Conservation (phyloP, 352 stramenopile species). For the Pythium brassicae region DNA sequence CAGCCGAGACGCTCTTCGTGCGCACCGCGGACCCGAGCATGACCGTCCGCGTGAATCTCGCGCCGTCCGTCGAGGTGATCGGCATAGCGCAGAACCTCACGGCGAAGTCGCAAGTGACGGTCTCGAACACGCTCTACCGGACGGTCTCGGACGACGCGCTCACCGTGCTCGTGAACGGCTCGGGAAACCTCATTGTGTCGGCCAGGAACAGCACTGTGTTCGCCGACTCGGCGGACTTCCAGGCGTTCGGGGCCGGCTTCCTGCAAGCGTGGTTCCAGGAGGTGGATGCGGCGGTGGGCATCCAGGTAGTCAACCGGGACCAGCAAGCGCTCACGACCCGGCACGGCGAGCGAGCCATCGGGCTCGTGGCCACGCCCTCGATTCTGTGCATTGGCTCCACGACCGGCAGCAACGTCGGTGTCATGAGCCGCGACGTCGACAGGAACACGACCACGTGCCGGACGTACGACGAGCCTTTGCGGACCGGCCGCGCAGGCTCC, state of each 20-base stretch:
- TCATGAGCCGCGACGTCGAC: neutral
- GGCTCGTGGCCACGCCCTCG: too few relatives aligned
- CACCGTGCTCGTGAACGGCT: slow-evolving; percentile 1
- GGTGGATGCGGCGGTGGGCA: neutral
- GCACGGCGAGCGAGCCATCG: too few relatives aligned
- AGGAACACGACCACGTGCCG: neutral
- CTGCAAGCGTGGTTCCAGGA: neutral
- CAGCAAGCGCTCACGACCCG: too few relatives aligned
- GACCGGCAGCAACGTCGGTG: too few relatives aligned
- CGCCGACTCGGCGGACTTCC: neutral
- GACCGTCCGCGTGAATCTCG: neutral
- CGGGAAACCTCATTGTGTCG: slow-evolving; percentile 1
- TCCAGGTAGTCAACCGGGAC: neutral
- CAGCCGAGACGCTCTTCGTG: neutral
- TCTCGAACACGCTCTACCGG: neutral
- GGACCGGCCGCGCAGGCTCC: neutral
- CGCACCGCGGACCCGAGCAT: neutral
- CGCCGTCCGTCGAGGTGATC: neutral
- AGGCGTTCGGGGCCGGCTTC: neutral
- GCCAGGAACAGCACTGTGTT: slow-evolving; percentile 1
- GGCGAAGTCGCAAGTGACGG: too few relatives aligned
- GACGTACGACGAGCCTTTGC: neutral
- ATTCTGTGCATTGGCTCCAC: too few relatives aligned
- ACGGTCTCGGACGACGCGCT: neutral
- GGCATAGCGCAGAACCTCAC: neutral